Evolutionary conservation across 495 filamentous ascomycete species (phyloP), one percentile per base, ranked within the genome.

Genomic region (Cudoniella acicularis): DNA sequence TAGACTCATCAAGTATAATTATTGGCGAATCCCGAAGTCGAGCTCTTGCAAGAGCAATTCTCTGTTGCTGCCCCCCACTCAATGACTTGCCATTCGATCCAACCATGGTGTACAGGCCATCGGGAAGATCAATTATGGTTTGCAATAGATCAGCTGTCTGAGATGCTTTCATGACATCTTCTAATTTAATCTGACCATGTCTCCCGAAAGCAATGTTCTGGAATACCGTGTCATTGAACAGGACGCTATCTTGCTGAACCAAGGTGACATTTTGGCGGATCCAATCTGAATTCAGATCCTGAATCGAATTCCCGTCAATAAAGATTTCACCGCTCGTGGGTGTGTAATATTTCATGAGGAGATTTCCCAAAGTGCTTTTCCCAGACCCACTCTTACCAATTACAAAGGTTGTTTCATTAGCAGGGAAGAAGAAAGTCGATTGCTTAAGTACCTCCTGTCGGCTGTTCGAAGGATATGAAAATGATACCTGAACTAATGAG

Each of bases 321-420:
- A 78, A 60, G 20, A 97, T 87, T 4, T 82, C 65, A 0, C 94
- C 94, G 0, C 73, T 72, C 0, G 69, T 72, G 1, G 89, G 83
- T 10, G 80, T 71, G 64, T 96, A 96, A 65, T 92, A 89, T 26
- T 85, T 79, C 51, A 91, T 72, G 1, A 98, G 74, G 1, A 98
- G 72, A 64, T 90, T 91, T 1, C 86, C 84, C 9, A 98, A 66
- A 0, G 94, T 98, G 66, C 90, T 96, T 69, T 98, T 98, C 0
- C 94, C 94, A 11, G 91, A 96, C 1, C 94, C 94, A 63, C 91
- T 96, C 54, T 79, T 79, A 1, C 94, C 94, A 54, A 97, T 81
- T 6, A 98, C 77, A 61, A 95, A 98, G 2, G 84, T 91, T 3
- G 88, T 86, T 65, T 88, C 75, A 0, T 88, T 85, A 0, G 87